Conservation (phyloP, 2,329 filamentous ascomycete genomes). For the Fusarium sp. region DNA sequence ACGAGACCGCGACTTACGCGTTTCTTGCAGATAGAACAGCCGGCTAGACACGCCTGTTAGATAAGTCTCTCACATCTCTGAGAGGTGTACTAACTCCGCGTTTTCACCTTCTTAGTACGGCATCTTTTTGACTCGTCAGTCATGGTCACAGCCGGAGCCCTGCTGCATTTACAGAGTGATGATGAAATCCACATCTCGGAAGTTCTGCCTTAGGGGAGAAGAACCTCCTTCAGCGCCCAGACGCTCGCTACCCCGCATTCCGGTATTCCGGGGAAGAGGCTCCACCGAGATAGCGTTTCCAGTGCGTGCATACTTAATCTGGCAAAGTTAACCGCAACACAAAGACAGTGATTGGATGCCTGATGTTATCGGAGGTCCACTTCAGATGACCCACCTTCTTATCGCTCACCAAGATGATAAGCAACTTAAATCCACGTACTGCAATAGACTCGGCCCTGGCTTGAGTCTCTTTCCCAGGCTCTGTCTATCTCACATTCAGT, state of each 20-base stretch:
- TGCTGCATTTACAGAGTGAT: neutral
- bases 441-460: neutral
- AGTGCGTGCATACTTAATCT: neutral
- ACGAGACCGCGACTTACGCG: neutral
- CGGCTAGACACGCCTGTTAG: neutral
- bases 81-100: neutral
- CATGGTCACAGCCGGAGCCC: neutral
- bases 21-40: slow-evolving; percentile 22
- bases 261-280: too few relatives aligned
- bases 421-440: too few relatives aligned
- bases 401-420: neutral
- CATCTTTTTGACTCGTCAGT: neutral
- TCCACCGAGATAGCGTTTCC: neutral
- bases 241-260: neutral
- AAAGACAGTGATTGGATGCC: neutral
- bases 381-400: neutral
- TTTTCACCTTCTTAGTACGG: slow-evolving; percentile 1
- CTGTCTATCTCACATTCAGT: neutral
- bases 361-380: neutral
- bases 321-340: neutral
- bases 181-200: neutral
- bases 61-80: too few relatives aligned
- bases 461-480: neutral
- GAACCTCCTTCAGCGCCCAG: neutral
- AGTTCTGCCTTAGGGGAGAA: neutral